A percentile compares a stretch with the other conserved stretches of the same genome.
Evolutionary conservation across 345 rosid species (phyloP).

Genomic region (Eucalyptus marginata): DNA sequence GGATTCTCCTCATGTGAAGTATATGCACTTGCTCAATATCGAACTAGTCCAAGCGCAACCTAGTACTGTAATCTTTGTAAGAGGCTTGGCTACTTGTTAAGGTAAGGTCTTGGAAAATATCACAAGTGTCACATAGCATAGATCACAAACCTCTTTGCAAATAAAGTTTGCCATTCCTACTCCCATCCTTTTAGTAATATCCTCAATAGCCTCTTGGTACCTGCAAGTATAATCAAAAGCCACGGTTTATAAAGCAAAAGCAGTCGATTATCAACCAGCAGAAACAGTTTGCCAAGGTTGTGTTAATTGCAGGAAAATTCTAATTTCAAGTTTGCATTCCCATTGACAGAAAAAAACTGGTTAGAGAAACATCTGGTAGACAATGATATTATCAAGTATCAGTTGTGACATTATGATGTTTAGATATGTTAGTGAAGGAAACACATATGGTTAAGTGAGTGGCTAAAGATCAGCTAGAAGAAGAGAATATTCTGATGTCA

Average conservation of each 20-base stretch:
- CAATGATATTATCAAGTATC: not conserved
- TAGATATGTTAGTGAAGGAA: not conserved
- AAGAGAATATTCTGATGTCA: not conserved
- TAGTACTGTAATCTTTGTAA: not conserved
- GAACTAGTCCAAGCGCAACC: not conserved
- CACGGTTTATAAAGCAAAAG: not conserved
- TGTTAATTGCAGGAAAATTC: not conserved
- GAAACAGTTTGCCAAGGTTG: not conserved
- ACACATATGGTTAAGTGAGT: not conserved
- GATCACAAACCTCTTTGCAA: constrained; percentile 70
- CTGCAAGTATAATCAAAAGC: constrained; percentile 20
- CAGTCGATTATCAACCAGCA: not conserved
- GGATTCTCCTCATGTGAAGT: not conserved
- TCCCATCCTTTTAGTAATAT: constrained; percentile 79
- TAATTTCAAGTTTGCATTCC: not conserved
- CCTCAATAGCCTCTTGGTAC: constrained; percentile 79
- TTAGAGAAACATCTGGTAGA: not conserved
- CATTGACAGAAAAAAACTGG: not conserved
- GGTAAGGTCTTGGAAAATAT: not conserved
- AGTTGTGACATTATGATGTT: not conserved
- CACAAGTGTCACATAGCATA: not conserved
- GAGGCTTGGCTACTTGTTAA: not conserved
- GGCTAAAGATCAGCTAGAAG: not conserved
- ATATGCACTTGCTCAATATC: not conserved
- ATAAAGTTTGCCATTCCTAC: constrained; percentile 96